Conservation (phyloP, 148 eudicot genomes). For the Vaccinium macrocarpon region DNA sequence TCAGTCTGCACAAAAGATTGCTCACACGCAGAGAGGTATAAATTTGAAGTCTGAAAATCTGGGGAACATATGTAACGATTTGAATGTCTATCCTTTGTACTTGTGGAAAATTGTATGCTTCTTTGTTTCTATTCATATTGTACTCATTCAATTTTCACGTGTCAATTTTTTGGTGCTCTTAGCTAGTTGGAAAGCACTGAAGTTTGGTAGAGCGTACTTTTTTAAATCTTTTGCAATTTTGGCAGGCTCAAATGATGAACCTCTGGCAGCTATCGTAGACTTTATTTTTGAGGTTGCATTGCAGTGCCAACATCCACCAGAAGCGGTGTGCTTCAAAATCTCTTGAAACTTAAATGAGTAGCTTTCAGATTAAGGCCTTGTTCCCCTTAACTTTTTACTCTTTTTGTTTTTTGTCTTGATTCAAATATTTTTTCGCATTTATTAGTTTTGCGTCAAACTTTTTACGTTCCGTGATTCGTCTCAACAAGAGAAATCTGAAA, state of each 20-base stretch:
- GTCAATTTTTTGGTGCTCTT: slow-evolving; percentile 86
- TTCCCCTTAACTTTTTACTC: too few relatives aligned
- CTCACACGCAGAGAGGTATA: slow-evolving; percentile 20
- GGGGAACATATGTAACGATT: background rate
- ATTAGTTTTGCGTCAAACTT: slow-evolving; percentile 1
- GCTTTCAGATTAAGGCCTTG: background rate
- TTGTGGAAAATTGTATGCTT: background rate
- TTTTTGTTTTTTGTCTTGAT: too few relatives aligned
- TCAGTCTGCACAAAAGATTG: slow-evolving; percentile 86
- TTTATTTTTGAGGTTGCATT: slow-evolving; percentile 88
- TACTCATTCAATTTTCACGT: slow-evolving; percentile 10
- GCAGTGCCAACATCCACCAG: slow-evolving; percentile 88
- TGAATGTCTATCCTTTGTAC: background rate
- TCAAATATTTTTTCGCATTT: too few relatives aligned
- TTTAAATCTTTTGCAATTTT: slow-evolving; percentile 70
- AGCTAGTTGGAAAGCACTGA: slow-evolving; percentile 94
- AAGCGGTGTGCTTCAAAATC: slow-evolving; percentile 61
- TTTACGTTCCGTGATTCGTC: slow-evolving; percentile 39
- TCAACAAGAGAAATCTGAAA: slow-evolving; percentile 39
- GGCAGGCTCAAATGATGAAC: slow-evolving; percentile 74
- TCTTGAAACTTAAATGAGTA: background rate
- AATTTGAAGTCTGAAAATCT: background rate
- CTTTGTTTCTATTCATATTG: background rate
- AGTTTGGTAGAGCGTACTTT: slow-evolving; percentile 76
- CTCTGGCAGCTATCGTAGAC: slow-evolving; percentile 74